Conservation (phyloP, 2,329 filamentous ascomycete species). For the Hypoxylon sp. region DNA sequence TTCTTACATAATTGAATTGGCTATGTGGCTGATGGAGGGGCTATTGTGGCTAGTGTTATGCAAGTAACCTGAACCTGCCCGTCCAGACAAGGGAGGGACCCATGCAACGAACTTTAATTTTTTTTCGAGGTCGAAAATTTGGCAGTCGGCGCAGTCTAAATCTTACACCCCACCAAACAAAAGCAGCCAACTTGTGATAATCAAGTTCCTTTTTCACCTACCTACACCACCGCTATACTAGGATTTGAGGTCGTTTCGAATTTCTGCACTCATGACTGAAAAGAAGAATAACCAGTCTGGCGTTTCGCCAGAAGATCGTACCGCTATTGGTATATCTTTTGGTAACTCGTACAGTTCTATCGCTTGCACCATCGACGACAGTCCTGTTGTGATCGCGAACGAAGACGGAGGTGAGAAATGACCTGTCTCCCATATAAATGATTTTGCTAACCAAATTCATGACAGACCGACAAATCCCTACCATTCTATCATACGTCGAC, state of each 20-base stretch:
- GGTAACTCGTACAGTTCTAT: slow-evolving; percentile 99
- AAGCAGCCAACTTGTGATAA: not conserved
- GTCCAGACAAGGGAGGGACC: slow-evolving; percentile 21
- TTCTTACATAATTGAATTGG: no score
- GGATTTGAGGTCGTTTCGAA: not conserved
- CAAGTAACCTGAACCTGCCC: slow-evolving; percentile 10
- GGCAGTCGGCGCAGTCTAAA: slow-evolving; percentile 17
- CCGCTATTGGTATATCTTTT: slow-evolving; percentile 94
- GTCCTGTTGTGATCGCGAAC: slow-evolving; percentile 97
- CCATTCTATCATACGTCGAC: slow-evolving; percentile 90
- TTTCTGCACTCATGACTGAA: slow-evolving; percentile 55
- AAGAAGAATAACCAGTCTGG: slow-evolving; percentile 54
- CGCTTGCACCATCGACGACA: slow-evolving; percentile 90
- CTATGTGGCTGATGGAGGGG: slow-evolving; percentile 41
- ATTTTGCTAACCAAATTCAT: slow-evolving; percentile 30
- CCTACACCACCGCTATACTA: no score
- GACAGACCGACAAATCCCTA: slow-evolving; percentile 93
- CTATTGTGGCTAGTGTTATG: slow-evolving; percentile 39
- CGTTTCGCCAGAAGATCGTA: slow-evolving; percentile 65
- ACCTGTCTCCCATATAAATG: not conserved
- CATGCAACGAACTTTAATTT: slow-evolving; percentile 34
- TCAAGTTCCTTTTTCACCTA: no score
- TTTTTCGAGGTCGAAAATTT: slow-evolving; percentile 40
- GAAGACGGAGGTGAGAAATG: slow-evolving; percentile 83
- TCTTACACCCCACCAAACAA: slow-evolving; percentile 25